phyloP scores from a whole-genome alignment of 352 stramenopile genomes.

The Globisporangium abappressorium region DNA sequence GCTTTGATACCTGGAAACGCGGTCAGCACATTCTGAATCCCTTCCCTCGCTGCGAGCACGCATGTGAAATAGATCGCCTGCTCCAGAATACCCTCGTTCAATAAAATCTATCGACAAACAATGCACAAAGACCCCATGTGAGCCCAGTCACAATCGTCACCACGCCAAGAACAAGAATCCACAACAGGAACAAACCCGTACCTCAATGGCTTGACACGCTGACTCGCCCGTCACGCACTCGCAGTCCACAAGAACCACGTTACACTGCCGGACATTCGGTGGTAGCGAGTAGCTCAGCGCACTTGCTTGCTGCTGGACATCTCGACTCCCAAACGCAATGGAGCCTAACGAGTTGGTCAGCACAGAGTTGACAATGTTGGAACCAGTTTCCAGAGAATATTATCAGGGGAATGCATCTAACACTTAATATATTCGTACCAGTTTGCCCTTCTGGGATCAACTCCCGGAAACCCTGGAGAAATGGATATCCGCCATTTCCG shows the following conservation, averaged over 20 bases:
- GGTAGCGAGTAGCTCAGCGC: conserved; percentile 11
- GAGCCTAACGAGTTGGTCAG: conserved; percentile 1
- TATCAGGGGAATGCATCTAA: background rate
- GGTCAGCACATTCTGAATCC: conserved; percentile 2
- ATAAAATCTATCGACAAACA: conserved; percentile 8
- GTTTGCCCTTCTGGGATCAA: conserved; percentile 1
- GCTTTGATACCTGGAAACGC: conserved; percentile 1
- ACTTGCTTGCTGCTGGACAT: conserved; percentile 1
- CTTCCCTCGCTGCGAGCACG: conserved; percentile 12
- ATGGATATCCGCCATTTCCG: conserved; percentile 15
- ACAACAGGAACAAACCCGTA: background rate
- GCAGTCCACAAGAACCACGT: conserved; percentile 14
- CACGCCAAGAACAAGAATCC: background rate
- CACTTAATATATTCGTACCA: background rate
- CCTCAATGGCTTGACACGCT: conserved; percentile 13
- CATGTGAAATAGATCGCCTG: conserved; percentile 14
- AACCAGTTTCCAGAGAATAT: background rate
- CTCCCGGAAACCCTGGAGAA: conserved; percentile 6
- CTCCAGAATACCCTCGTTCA: conserved; percentile 11
- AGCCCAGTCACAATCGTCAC: background rate
- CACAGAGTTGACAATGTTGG: background rate
- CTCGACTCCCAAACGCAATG: conserved; percentile 15
- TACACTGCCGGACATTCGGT: background rate
- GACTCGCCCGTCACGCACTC: conserved; percentile 16
- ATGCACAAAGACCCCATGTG: background rate